These are phyloP conservation scores for Chamaecyparis obtusa DNA, from an alignment of 75 land plant species.

Conservation along the genomic window DNA sequence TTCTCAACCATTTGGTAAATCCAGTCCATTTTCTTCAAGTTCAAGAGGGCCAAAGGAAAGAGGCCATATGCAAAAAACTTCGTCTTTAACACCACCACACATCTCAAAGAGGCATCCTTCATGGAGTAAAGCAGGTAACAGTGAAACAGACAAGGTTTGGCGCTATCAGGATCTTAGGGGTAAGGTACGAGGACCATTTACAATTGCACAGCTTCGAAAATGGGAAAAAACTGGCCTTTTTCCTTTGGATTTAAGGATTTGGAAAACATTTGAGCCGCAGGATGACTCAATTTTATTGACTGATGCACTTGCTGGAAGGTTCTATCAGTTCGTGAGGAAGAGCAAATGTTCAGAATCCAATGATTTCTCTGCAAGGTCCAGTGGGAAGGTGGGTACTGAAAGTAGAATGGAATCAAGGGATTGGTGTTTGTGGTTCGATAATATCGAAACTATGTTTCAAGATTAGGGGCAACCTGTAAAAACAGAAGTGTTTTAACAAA, in stretches of 20 bases:
- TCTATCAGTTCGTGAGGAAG: constrained; percentile 5
- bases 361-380: neutral
- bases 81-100: neutral
- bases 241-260: constrained; percentile 67
- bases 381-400: neutral
- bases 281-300: constrained; percentile 62
- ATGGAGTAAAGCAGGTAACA: neutral
- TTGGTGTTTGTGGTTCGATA: neutral
- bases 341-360: neutral
- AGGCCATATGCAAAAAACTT: neutral
- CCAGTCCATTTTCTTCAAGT: neutral
- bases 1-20: neutral
- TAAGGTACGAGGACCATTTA: constrained; percentile 88
- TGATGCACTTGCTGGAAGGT: constrained; percentile 66
- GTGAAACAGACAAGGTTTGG: constrained; percentile 84
- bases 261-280: constrained; percentile 52
- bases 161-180: constrained; percentile 78
- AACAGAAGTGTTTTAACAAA: neutral
- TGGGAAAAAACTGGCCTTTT: constrained; percentile 78
- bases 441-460: neutral
- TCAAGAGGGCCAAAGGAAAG: neutral
- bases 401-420: neutral
- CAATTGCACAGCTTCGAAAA: constrained; percentile 81
- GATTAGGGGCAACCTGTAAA: neutral
- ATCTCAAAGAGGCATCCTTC: neutral